A percentile compares a stretch with the other conserved stretches of the same genome.
Evolutionary conservation across 345 rosid species (phyloP).

Genomic region (Populus simonii): DNA sequence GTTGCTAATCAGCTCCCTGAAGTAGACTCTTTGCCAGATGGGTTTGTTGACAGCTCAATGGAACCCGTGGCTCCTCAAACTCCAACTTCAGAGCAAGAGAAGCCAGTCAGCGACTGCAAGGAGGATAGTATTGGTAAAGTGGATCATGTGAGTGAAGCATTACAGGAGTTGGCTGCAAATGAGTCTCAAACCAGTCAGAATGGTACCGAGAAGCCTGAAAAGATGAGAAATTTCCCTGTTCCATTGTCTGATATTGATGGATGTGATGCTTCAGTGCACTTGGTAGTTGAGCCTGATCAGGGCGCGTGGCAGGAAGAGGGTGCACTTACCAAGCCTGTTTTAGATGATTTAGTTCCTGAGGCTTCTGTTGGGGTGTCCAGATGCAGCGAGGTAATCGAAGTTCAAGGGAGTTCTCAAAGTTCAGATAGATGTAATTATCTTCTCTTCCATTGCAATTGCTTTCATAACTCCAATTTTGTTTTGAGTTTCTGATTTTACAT

Average conservation of each 20-base stretch:
- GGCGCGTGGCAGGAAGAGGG: slow-evolving; percentile 31
- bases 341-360: slow-evolving; percentile 21
- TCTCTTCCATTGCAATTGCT: slow-evolving; percentile 10
- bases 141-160: slow-evolving; percentile 19
- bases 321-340: slow-evolving; percentile 10
- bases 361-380: slow-evolving; percentile 25
- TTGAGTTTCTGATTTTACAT: slow-evolving; percentile 9
- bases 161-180: slow-evolving; percentile 7
- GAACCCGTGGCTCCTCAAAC: slow-evolving; percentile 54
- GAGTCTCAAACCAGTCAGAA: slow-evolving; percentile 28
- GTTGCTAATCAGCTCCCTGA: slow-evolving; percentile 76
- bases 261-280: slow-evolving; percentile 38
- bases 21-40: slow-evolving; percentile 89
- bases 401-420: slow-evolving; percentile 37
- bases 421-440: slow-evolving; percentile 39
- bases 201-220: slow-evolving; percentile 44
- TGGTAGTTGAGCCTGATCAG: slow-evolving; percentile 24
- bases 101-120: slow-evolving; percentile 29
- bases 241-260: slow-evolving; percentile 53
- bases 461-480: not conserved
- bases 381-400: slow-evolving; percentile 35
- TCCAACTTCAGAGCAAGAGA: slow-evolving; percentile 43
- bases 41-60: slow-evolving; percentile 71
- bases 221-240: slow-evolving; percentile 59
- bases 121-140: slow-evolving; percentile 23